These are phyloP conservation scores for Agaricus subrufescens DNA, from an alignment of 768 basidiomycete genomes.

Conservation along the genomic window DNA sequence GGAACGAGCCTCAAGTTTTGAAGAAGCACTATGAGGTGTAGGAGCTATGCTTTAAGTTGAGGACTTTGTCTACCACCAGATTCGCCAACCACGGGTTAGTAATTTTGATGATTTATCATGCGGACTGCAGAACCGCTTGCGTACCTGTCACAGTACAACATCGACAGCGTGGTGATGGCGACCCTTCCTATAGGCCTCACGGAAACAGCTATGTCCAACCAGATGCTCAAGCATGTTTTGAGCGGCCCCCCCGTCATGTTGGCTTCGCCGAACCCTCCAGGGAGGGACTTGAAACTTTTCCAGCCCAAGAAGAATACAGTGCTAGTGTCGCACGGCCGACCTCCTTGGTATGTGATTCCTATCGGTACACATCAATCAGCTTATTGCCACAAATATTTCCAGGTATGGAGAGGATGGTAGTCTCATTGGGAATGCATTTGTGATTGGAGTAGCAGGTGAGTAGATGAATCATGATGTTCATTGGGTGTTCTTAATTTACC, in stretches of 20 bases:
- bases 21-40: too few relatives aligned
- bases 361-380: constrained; percentile 6
- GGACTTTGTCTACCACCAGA: too few relatives aligned
- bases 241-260: background rate
- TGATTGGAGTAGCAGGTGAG: constrained; percentile 78
- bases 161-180: background rate
- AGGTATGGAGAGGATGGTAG: constrained; percentile 81
- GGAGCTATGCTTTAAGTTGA: too few relatives aligned
- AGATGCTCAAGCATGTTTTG: constrained; percentile 4
- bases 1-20: too few relatives aligned
- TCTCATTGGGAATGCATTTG: constrained; percentile 70
- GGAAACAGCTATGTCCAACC: background rate
- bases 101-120: too few relatives aligned
- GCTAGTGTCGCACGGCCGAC: constrained; percentile 78
- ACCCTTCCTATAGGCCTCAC: background rate
- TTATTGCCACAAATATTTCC: background rate
- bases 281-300: constrained; percentile 15
- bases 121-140: background rate
- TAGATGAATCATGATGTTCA: background rate
- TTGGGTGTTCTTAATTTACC: background rate
- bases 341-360: constrained; percentile 59
- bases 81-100: too few relatives aligned
- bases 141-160: background rate
- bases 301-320: constrained; percentile 68
- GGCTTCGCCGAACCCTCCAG: constrained; percentile 7